These are phyloP conservation scores for Umbelopsis isabellina DNA, from an alignment of 192 early-diverging fungal genomes.

Conservation along the genomic window DNA sequence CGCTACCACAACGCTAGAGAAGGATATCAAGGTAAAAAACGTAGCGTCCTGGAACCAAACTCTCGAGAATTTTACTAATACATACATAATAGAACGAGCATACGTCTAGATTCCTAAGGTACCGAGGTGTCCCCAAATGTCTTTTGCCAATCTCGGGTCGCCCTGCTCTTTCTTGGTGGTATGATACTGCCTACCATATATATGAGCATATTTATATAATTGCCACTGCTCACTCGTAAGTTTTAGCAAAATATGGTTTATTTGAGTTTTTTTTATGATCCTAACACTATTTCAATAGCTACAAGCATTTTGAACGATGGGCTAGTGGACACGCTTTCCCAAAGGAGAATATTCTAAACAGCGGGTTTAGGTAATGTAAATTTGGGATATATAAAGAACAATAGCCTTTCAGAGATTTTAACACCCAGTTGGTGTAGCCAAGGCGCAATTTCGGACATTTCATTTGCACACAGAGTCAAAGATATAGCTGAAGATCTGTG, in stretches of 20 bases:
- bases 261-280: not conserved
- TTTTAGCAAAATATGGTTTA: not conserved
- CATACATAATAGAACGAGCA: conserved; percentile 8
- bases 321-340: conserved; percentile 33
- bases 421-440: not conserved
- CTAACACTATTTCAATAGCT: conserved; percentile 23
- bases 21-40: conserved; percentile 29
- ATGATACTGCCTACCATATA: not conserved
- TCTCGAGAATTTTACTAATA: not conserved
- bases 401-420: not conserved
- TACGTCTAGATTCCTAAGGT: conserved; percentile 23
- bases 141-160: conserved; percentile 43
- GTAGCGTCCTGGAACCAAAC: too few relatives aligned
- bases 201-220: conserved; percentile 31
- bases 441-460: conserved; percentile 27
- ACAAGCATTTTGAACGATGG: conserved; percentile 44
- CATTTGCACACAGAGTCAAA: conserved; percentile 27
- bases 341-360: conserved; percentile 36
- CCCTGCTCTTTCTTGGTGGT: conserved; percentile 45
- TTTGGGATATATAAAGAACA: not conserved
- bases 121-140: conserved; percentile 43
- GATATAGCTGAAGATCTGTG: conserved; percentile 3
- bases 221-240: conserved; percentile 45
- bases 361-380: conserved; percentile 36
- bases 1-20: conserved; percentile 24